Conservation (phyloP, 257 asterid species). For the Solanum chiquidenum region DNA sequence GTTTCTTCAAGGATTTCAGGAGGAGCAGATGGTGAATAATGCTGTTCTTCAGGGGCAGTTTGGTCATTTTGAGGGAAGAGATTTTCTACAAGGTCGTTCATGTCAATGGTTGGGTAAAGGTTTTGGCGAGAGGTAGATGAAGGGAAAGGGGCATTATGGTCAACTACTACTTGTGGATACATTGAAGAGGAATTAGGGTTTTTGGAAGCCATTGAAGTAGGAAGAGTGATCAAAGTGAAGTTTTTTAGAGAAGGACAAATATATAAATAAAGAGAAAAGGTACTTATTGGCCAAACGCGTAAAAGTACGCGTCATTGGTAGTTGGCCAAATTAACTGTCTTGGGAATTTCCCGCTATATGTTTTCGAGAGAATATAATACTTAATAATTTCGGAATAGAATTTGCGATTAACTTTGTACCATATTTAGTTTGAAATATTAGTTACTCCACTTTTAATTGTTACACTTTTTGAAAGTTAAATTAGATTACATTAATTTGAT, state of each 20-base stretch:
- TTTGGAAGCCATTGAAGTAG: constrained; percentile 41
- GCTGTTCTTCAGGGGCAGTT: neutral
- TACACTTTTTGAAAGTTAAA: too few relatives aligned
- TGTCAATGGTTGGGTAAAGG: constrained; percentile 36
- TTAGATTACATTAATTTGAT: too few relatives aligned
- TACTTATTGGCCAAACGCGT: neutral
- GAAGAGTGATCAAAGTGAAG: neutral
- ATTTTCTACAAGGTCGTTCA: constrained; percentile 9
- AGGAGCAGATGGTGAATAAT: constrained; percentile 56
- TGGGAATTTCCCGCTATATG: neutral
- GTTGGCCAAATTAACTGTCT: neutral
- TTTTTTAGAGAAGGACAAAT: too few relatives aligned
- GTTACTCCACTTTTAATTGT: too few relatives aligned
- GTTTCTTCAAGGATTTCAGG: constrained; percentile 38
- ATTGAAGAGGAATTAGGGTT: constrained; percentile 26
- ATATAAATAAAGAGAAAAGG: neutral
- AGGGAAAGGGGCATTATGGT: constrained; percentile 16
- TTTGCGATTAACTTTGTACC: too few relatives aligned
- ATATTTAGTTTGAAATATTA: too few relatives aligned
- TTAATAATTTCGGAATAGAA: too few relatives aligned
- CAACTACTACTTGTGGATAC: constrained; percentile 38
- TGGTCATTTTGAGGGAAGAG: constrained; percentile 28
- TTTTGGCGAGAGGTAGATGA: constrained; percentile 24
- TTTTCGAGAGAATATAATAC: too few relatives aligned
- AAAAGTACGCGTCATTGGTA: neutral